A percentile compares a stretch with the other conserved stretches of the same genome.
Evolutionary conservation across 345 rosid species (phyloP).

Genomic region (Eucalyptus erythrocorys): DNA sequence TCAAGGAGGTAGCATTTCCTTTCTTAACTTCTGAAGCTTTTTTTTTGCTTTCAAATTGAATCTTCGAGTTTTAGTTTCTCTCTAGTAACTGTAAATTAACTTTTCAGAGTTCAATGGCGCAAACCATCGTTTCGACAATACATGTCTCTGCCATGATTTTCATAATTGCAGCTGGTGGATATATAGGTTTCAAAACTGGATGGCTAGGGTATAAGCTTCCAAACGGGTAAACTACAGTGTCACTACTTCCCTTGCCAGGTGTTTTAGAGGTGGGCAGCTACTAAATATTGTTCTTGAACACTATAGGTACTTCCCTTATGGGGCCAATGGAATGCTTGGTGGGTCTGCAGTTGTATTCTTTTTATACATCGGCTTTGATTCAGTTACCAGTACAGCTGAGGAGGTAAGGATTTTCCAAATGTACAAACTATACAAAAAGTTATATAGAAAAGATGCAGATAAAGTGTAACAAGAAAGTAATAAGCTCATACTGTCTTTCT

Average conservation of each 20-base stretch:
- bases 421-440: neutral
- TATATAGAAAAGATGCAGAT: neutral
- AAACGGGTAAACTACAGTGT: conserved; percentile 46
- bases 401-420: conserved; percentile 31
- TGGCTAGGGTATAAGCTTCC: conserved; percentile 90
- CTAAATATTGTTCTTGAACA: neutral
- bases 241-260: neutral
- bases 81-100: neutral
- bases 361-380: conserved; percentile 88
- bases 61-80: neutral
- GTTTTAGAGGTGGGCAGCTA: neutral
- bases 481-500: neutral
- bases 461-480: neutral
- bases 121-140: conserved; percentile 59
- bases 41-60: neutral
- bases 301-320: conserved; percentile 75
- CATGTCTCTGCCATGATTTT: conserved; percentile 78
- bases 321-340: conserved; percentile 93
- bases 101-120: conserved; percentile 79
- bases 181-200: conserved; percentile 82
- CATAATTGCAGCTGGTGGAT: conserved; percentile 74
- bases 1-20: conserved; percentile 60
- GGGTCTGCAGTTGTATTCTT: conserved; percentile 96
- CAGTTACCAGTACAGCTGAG: conserved; percentile 97
- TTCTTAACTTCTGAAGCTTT: neutral